A percentile compares a stretch with the other conserved stretches of the same genome.
These are phyloP conservation scores for Candida smagusa DNA, from an alignment of 1,139 yeast species.

Conservation along the genomic window DNA sequence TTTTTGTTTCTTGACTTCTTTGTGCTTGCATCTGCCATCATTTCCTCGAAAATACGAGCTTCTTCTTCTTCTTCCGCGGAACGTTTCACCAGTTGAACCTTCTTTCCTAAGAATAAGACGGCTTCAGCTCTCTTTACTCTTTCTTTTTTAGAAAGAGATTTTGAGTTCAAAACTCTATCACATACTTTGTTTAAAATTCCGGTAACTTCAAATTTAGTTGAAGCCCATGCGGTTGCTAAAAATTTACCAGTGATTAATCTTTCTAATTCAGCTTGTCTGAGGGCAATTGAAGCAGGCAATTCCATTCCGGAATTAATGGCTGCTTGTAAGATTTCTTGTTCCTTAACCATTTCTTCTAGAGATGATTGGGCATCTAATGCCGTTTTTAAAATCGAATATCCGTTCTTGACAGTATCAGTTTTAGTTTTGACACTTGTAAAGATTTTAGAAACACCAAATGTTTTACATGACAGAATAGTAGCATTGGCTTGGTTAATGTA, in stretches of 20 bases:
- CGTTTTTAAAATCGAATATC: conserved; percentile 37
- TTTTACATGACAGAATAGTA: conserved; percentile 33
- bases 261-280: conserved; percentile 60
- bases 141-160: conserved; percentile 46
- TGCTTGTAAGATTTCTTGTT: conserved; percentile 48
- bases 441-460: conserved; percentile 50
- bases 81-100: conserved; percentile 55
- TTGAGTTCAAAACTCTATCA: conserved; percentile 56
- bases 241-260: conserved; percentile 69
- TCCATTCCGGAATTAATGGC: conserved; percentile 27
- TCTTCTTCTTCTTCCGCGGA: conserved; percentile 71
- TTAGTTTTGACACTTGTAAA: conserved; percentile 46
- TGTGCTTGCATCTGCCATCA: conserved; percentile 65
- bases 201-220: conserved; percentile 71
- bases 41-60: conserved; percentile 70
- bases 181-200: conserved; percentile 67
- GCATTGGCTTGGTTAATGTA: conserved; percentile 59
- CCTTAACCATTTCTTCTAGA: conserved; percentile 42
- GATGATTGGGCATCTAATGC: conserved; percentile 43
- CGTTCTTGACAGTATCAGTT: conserved; percentile 37
- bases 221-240: conserved; percentile 76
- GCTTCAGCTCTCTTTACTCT: conserved; percentile 60
- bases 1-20: conserved; percentile 38
- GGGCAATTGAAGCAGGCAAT: conserved; percentile 41
- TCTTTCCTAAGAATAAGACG: conserved; percentile 53